Percentiles rank a stretch among this genome's conserved stretches.
These are phyloP conservation scores for Ogataea pignaliae DNA, from an alignment of 805 yeast genomes.

Conservation along the genomic window DNA sequence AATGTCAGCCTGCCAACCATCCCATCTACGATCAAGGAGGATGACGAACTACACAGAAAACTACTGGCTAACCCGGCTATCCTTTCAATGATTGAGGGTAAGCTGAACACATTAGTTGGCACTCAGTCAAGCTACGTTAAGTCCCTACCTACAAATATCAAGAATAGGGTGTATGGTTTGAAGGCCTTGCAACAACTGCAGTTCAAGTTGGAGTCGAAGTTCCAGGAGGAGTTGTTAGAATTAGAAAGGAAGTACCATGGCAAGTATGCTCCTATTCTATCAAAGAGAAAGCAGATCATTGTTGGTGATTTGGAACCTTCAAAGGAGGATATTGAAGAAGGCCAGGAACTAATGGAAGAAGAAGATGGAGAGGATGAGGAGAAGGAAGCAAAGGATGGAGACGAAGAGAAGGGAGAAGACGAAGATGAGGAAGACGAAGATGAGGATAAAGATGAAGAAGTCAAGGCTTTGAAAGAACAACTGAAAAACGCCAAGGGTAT, in stretches of 20 bases:
- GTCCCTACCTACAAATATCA: slow-evolving; percentile 64
- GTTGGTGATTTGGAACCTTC: slow-evolving; percentile 75
- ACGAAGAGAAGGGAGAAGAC: slow-evolving; percentile 36
- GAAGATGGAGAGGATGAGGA: slow-evolving; percentile 30
- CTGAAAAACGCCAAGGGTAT: slow-evolving; percentile 54
- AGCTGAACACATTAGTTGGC: slow-evolving; percentile 80
- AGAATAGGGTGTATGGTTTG: slow-evolving; percentile 74
- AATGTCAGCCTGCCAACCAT: slow-evolving; percentile 54
- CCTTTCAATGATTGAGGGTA: slow-evolving; percentile 84
- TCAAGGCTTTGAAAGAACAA: slow-evolving; percentile 21
- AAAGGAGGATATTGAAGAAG: slow-evolving; percentile 70
- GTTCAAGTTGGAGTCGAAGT: slow-evolving; percentile 81
- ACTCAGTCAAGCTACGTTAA: slow-evolving; percentile 82
- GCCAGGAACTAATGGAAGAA: slow-evolving; percentile 62
- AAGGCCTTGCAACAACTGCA: slow-evolving; percentile 78
- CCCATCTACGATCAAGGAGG: slow-evolving; percentile 72
- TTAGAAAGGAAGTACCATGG: slow-evolving; percentile 76
- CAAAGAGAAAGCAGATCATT: slow-evolving; percentile 67
- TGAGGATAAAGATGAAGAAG: slow-evolving; percentile 28
- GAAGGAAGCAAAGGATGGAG: slow-evolving; percentile 40
- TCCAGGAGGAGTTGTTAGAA: slow-evolving; percentile 82
- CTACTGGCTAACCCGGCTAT: slow-evolving; percentile 71
- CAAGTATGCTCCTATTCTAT: slow-evolving; percentile 72
- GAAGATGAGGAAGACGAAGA: slow-evolving; percentile 35
- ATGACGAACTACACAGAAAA: slow-evolving; percentile 37